Base-by-base conservation (phyloP, 345 rosid genomes). In the Gossypium mustelinum region DNA sequence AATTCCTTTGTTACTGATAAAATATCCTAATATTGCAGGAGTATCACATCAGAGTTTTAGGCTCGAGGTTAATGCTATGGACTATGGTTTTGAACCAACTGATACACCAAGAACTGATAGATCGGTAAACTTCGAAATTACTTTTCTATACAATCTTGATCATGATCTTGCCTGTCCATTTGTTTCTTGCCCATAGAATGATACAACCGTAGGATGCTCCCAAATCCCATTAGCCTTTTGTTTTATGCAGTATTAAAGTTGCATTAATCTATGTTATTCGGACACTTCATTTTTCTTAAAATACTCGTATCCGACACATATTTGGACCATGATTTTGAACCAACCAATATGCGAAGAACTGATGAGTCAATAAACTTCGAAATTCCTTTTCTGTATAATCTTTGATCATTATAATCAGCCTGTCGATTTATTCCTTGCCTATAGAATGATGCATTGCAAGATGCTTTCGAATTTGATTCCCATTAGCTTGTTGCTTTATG, bases 81-180 rank as follows among this genome's bases (percentile, higher is more conserved):
- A 91, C 81, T 89, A 89, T 71, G 98, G 97, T 52, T 91, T 94
- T 84, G 90, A 90, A 77, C 90, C 97, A 52, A 83, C 90, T 2
- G 93, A 94, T 77, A 87, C 96, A 25, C 98, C 98, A 57, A 87
- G 98, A 86, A 89, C 93, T 70, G 98, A 92, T 81, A 88, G 95
- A 88, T 94, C 98, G 79, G 97, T 94, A 85, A 78, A 41, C 74
- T 81, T 57, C 7, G 75, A 12, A 7, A 65, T 47, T 76, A 75
- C 29, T 48, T 48, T 68, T 24, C 41, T 8, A 55, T 56, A 63
- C 60, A 27, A 29, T 75, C 25, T 25, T 27, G 58, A 54, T 18
- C 47, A 25, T 44, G 60, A 7, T 69, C 18, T 65, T 34, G 44
- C 60, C 18, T 63, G 70, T 43, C 41, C 41, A 34, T 34, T 34